phyloP scores from a whole-genome alignment of 129 eudicot species.

The Apium graveolens region DNA sequence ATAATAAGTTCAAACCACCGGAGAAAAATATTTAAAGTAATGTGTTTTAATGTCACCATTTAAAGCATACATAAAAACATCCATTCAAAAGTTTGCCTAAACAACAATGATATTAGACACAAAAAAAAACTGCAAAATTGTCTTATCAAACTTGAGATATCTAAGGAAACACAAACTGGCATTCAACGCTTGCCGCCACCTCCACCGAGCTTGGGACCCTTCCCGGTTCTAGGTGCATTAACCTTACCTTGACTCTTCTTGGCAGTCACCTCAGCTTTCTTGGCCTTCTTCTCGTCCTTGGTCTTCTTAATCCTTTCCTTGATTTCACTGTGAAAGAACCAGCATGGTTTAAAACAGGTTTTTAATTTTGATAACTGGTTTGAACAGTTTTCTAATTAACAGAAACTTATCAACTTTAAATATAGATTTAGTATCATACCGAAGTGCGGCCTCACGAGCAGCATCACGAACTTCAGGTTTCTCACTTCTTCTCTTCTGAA shows the following conservation, averaged over 20 bases:
- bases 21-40: background rate
- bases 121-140: background rate
- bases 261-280: constrained; percentile 10
- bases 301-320: constrained; percentile 15
- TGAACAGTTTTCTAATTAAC: background rate
- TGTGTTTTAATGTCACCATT: background rate
- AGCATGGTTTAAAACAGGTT: background rate
- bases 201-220: constrained; percentile 13
- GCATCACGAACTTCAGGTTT: constrained; percentile 17
- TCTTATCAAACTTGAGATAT: background rate
- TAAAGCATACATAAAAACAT: background rate
- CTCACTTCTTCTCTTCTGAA: constrained; percentile 15
- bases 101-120: constrained; percentile 1
- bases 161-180: background rate
- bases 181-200: constrained; percentile 12
- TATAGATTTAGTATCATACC: background rate
- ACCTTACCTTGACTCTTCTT: constrained; percentile 8
- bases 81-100: background rate
- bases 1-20: background rate
- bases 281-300: constrained; percentile 16
- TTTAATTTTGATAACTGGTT: no score
- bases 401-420: background rate
- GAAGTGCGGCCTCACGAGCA: constrained; percentile 16
- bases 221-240: constrained; percentile 5
- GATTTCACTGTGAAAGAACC: constrained; percentile 6